Percentiles rank a stretch among this genome's conserved stretches.
phyloP scores from a whole-genome alignment of 108 stramenopile genomes.

The Hondaea fermentalgiana region DNA sequence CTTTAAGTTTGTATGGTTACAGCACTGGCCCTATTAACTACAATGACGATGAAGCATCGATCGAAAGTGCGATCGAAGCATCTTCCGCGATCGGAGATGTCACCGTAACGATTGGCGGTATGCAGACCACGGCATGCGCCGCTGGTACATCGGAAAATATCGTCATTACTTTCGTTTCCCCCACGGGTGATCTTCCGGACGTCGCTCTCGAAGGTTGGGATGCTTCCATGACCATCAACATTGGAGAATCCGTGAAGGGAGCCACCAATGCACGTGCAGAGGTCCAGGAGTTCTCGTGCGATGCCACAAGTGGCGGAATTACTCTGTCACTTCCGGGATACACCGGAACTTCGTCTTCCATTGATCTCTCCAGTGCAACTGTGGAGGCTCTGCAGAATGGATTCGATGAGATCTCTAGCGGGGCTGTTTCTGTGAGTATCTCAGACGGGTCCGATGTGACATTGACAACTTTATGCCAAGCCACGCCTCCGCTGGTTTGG shows the following conservation, averaged over 20 bases:
- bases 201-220: background rate
- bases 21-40: conserved; percentile 53
- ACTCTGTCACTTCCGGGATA: background rate
- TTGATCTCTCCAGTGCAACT: background rate
- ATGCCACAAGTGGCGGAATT: conserved; percentile 6
- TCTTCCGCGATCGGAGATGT: conserved; percentile 65
- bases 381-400: background rate
- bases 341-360: background rate
- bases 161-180: background rate
- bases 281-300: conserved; percentile 47
- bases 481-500: background rate
- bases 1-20: conserved; percentile 53
- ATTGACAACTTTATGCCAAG: background rate
- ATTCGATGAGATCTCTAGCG: background rate
- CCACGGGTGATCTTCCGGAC: background rate
- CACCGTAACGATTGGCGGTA: conserved; percentile 25
- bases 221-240: background rate
- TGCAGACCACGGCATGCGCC: background rate
- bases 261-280: conserved; percentile 57
- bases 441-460: background rate
- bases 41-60: conserved; percentile 56
- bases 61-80: conserved; percentile 55
- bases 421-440: background rate
- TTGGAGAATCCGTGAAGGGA: conserved; percentile 34
- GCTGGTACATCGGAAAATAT: background rate